These are phyloP conservation scores for Saccharomyces hybrid DNA, from an alignment of 1,139 yeast species.

Conservation along the genomic window DNA sequence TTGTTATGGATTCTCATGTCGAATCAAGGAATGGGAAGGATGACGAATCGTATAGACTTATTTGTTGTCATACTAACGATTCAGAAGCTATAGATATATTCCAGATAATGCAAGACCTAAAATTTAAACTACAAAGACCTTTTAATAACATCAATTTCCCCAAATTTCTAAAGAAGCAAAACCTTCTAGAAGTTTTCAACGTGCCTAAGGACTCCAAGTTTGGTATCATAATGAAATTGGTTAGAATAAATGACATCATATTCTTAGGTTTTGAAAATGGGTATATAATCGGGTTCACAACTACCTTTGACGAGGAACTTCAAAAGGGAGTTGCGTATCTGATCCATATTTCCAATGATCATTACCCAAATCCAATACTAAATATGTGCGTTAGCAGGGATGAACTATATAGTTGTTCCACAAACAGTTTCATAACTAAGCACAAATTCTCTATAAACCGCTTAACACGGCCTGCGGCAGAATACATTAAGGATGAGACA, in stretches of 20 bases:
- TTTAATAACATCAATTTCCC: constrained; percentile 17
- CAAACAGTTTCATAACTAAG: background rate
- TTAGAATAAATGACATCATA: constrained; percentile 8
- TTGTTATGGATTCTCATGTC: constrained; percentile 8
- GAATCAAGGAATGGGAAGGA: constrained; percentile 1
- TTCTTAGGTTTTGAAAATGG: constrained; percentile 30
- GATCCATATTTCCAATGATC: constrained; percentile 20
- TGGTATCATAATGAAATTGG: constrained; percentile 29
- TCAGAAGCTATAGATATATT: constrained; percentile 28
- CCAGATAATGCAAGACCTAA: background rate
- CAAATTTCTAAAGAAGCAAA: background rate
- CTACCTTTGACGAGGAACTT: background rate
- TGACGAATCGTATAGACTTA: constrained; percentile 12
- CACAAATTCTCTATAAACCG: background rate
- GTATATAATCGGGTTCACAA: constrained; percentile 20
- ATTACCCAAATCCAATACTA: constrained; percentile 29
- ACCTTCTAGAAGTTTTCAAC: background rate
- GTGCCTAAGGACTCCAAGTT: constrained; percentile 13
- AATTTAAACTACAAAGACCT: constrained; percentile 7
- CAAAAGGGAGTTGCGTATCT: constrained; percentile 11
- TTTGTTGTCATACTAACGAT: constrained; percentile 28
- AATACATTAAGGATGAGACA: background rate
- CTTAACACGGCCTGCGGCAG: background rate
- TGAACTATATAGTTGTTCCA: constrained; percentile 11
- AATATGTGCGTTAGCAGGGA: constrained; percentile 10